Percentiles rank a stretch among this genome's conserved stretches.
These are phyloP conservation scores for Tylopilus sp. DNA, from an alignment of 768 basidiomycete species.

Conservation along the genomic window DNA sequence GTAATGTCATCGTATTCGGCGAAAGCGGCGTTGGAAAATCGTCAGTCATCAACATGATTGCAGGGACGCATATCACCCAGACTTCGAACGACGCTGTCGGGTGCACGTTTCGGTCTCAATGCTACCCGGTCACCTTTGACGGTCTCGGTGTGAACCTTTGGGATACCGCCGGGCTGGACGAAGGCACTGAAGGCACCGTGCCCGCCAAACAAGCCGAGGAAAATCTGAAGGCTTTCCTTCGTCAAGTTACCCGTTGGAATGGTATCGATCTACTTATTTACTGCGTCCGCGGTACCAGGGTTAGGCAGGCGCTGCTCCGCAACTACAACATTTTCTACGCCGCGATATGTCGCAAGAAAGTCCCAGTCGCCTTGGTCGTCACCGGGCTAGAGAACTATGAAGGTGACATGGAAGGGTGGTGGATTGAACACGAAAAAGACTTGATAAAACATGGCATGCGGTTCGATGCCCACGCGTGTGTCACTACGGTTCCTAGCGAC, in stretches of 20 bases:
- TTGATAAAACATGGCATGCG: constrained; percentile 33
- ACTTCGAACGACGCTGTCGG: constrained; percentile 32
- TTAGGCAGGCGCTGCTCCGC: constrained; percentile 23
- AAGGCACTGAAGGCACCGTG: constrained; percentile 27
- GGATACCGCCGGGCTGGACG: constrained; percentile 34
- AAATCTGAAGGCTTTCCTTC: constrained; percentile 32
- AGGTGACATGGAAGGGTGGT: constrained; percentile 38
- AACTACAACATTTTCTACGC: constrained; percentile 32
- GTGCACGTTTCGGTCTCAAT: constrained; percentile 31
- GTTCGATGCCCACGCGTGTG: constrained; percentile 39
- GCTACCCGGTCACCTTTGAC: constrained; percentile 23
- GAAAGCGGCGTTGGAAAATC: constrained; percentile 41
- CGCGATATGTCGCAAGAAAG: constrained; percentile 28
- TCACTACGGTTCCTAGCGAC: constrained; percentile 33
- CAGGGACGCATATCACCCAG: constrained; percentile 21
- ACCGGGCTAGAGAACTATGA: constrained; percentile 35
- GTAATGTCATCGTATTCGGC: constrained; percentile 41
- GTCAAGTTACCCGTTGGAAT: constrained; percentile 23
- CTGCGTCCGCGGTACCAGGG: constrained; percentile 33
- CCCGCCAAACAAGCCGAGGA: constrained; percentile 24
- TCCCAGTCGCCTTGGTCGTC: constrained; percentile 33
- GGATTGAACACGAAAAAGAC: constrained; percentile 31
- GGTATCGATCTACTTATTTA: constrained; percentile 33
- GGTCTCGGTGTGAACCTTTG: constrained; percentile 23
- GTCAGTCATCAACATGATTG: constrained; percentile 40